phyloP scores from a whole-genome alignment of 2,329 filamentous ascomycete species.

The Fusarium sterilihyphosum region DNA sequence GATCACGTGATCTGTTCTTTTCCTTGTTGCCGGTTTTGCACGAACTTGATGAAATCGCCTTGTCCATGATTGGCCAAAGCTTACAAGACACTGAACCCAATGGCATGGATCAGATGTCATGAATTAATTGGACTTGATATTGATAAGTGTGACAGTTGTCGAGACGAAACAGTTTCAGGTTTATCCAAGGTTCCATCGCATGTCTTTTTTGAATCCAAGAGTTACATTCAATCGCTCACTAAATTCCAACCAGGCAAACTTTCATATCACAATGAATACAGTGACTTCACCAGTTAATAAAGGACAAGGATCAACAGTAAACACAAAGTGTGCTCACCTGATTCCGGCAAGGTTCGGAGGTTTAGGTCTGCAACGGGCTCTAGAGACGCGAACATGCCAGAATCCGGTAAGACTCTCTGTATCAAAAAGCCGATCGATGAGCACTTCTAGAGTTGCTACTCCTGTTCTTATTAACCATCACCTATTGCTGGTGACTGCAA shows the following conservation, averaged over 20 bases:
- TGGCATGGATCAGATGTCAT: not conserved
- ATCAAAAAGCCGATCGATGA: not conserved
- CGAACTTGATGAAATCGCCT: constrained; percentile 29
- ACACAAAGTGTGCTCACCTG: not conserved
- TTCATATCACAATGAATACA: not conserved
- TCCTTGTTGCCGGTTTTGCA: constrained; percentile 33
- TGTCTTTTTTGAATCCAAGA: not conserved
- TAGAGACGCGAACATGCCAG: not conserved
- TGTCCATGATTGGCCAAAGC: constrained; percentile 18
- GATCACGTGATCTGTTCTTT: constrained; percentile 3
- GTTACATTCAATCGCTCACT: not conserved
- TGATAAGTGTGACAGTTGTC: not conserved
- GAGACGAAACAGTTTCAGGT: not conserved
- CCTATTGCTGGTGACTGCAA: not conserved
- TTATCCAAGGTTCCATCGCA: not conserved
- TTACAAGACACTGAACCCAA: not conserved
- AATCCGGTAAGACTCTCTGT: not conserved
- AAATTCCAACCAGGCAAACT: not conserved
- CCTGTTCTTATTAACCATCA: not conserved
- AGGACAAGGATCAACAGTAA: not conserved
- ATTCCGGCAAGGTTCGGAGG: not conserved
- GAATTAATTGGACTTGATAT: not conserved
- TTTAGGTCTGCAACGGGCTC: not conserved
- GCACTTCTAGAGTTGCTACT: not conserved
- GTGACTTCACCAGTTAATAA: not conserved